Evolutionary conservation across 495 filamentous ascomycete species (phyloP), one percentile per base, ranked within the genome.

Genomic region (Daldinia loculata): DNA sequence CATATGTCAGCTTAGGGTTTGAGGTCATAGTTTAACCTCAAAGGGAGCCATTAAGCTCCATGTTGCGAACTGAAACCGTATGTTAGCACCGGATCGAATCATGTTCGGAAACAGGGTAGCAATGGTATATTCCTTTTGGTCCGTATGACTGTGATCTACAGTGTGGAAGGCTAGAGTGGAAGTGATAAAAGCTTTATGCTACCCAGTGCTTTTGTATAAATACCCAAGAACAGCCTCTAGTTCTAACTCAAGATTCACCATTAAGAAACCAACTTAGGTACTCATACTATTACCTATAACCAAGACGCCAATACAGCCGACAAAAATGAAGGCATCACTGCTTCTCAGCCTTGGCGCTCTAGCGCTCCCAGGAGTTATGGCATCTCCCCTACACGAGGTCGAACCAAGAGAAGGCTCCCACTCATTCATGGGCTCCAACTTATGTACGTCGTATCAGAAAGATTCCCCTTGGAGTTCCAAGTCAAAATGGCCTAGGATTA

Each of bases 341-440:
- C 48, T 70, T 34, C 34, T 64, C 14, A 29, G 36, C 38, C 55
- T 70, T 38, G 61, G 67, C n/a, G 67, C 67, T n/a, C 14, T 63
- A 7, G 66, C 66, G 43, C 53, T 69, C 6, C 61, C 50, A 7
- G 38, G 52, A 34, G 52, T 48, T 26, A 53, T 45, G 9, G 53
- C 66, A 36, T 52, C 52, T 12, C 67, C 67, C 8, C 0, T 64
- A 11, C 41, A 26, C 39, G 36, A 61, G 26, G 51, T 63, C 27
- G 61, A 64, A 52, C 12, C 27, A 14, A 60, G 67, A 60, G 14
- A 55, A n/a, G 17, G 11, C 4, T 65, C 67, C 0, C 63, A 70
- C 19, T 71, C 69, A 12, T 70, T 64, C 45, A 64, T 70, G 61
- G 73, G 73, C 17, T 59, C 76, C n/a, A 82, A 77, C 66, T 26